Evolutionary conservation across 768 basidiomycete genomes (phyloP).

Genomic region (Lactarius pseudohatsudake): DNA sequence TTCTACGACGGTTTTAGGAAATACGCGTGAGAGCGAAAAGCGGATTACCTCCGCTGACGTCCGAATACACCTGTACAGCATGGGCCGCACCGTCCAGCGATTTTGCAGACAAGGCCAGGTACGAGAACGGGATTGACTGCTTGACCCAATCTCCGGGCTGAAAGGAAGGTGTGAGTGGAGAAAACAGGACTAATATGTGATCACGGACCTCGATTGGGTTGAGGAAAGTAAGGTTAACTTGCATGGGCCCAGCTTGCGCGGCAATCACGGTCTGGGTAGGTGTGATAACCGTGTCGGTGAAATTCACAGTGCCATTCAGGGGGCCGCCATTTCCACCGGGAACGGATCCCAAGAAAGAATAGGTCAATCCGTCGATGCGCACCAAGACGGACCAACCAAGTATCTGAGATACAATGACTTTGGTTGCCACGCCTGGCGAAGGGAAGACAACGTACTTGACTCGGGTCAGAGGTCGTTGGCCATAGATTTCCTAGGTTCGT

Average conservation of each 20-base stretch:
- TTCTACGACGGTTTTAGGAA: slow-evolving; percentile 18
- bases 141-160: slow-evolving; percentile 40
- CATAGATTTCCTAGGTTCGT: slow-evolving; percentile 19
- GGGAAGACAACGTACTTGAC: background rate
- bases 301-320: slow-evolving; percentile 21
- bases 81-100: slow-evolving; percentile 38
- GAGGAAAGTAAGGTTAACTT: slow-evolving; percentile 41
- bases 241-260: slow-evolving; percentile 38
- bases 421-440: background rate
- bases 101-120: slow-evolving; percentile 36
- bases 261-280: slow-evolving; percentile 39
- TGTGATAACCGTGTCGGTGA: slow-evolving; percentile 35
- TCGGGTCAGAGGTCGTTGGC: slow-evolving; percentile 24
- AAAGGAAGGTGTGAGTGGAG: background rate
- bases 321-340: background rate
- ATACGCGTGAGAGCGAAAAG: background rate
- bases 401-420: slow-evolving; percentile 4
- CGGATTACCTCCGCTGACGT: slow-evolving; percentile 39
- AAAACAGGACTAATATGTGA: background rate
- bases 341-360: slow-evolving; percentile 29
- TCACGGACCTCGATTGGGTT: slow-evolving; percentile 40
- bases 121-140: slow-evolving; percentile 44
- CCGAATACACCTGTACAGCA: slow-evolving; percentile 40
- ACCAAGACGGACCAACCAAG: slow-evolving; percentile 27
- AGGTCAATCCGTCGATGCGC: slow-evolving; percentile 23